phyloP scores from a whole-genome alignment of 768 basidiomycete species.

The Cyclocybe cylindracea region DNA sequence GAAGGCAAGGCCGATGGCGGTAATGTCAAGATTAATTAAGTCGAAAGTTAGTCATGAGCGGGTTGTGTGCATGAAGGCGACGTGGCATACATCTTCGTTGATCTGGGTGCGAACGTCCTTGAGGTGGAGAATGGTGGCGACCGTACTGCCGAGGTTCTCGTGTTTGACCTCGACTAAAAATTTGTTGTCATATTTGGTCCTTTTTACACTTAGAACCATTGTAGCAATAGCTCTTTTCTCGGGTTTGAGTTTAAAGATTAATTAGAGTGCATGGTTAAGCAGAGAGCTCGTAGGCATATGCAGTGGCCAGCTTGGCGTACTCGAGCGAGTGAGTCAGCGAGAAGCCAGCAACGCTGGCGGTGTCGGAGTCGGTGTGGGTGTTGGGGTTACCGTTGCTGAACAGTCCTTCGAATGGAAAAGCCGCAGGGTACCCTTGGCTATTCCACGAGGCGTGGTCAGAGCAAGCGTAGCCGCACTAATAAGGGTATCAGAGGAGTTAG shows the following conservation, averaged over 20 bases:
- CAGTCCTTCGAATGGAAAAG: constrained; percentile 37
- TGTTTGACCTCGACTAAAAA: constrained; percentile 72
- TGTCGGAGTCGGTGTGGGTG: constrained; percentile 28
- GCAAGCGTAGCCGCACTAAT: constrained; percentile 30
- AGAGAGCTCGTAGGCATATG: constrained; percentile 53
- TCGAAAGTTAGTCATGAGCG: constrained; percentile 37
- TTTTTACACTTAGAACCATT: too few species aligned
- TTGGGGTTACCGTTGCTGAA: constrained; percentile 23
- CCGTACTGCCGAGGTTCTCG: constrained; percentile 66
- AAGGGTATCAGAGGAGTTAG: background rate
- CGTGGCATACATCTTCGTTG: constrained; percentile 64
- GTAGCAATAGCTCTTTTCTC: too few species aligned
- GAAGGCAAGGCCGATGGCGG: constrained; percentile 55
- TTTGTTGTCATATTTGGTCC: too few species aligned
- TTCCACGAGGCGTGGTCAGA: constrained; percentile 39
- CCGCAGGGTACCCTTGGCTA: constrained; percentile 43
- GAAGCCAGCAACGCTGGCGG: constrained; percentile 36
- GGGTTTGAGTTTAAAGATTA: too few species aligned
- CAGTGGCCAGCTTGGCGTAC: constrained; percentile 61
- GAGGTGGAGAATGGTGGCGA: constrained; percentile 68
- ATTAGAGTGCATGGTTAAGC: background rate
- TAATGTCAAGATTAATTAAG: constrained; percentile 52
- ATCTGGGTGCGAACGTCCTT: constrained; percentile 3
- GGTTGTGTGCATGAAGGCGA: constrained; percentile 81
- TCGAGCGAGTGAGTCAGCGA: constrained; percentile 48